Evolutionary conservation across 169 alveolate genomes (phyloP).

Genomic region (Theileria luwenshuni): DNA sequence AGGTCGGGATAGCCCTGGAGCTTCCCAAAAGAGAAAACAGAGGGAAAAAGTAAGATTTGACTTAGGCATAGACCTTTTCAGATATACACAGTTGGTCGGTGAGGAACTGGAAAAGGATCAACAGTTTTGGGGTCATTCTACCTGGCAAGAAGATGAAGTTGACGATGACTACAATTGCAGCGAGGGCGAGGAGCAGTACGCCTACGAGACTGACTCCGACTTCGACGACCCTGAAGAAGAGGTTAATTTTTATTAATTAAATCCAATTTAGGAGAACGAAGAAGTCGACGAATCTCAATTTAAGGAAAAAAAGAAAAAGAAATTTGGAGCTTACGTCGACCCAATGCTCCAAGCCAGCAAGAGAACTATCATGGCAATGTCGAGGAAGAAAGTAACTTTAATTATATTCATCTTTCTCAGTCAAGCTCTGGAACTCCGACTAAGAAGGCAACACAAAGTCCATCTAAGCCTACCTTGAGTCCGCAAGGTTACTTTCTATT

Average conservation of each 20-base stretch:
- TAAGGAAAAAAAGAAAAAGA: slow-evolving; percentile 46
- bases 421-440: background rate
- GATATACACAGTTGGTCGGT: slow-evolving; percentile 77
- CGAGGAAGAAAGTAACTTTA: slow-evolving; percentile 29
- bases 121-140: slow-evolving; percentile 82
- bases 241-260: slow-evolving; percentile 1
- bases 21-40: slow-evolving; percentile 80
- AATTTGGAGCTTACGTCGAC: slow-evolving; percentile 62
- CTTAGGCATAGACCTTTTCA: background rate
- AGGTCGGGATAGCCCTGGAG: slow-evolving; percentile 83
- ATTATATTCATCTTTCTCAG: background rate
- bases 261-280: slow-evolving; percentile 25
- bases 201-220: slow-evolving; percentile 81
- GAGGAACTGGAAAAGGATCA: slow-evolving; percentile 83
- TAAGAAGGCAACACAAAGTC: background rate
- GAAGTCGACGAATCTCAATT: slow-evolving; percentile 59
- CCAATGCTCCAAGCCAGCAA: slow-evolving; percentile 53
- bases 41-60: slow-evolving; percentile 70
- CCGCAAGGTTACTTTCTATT: slow-evolving; percentile 8
- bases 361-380: slow-evolving; percentile 21
- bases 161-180: slow-evolving; percentile 85
- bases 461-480: background rate
- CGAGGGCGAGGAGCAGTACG: slow-evolving; percentile 84
- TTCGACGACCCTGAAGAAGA: slow-evolving; percentile 78
- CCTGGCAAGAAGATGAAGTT: slow-evolving; percentile 85